Conservation (phyloP, 2,329 filamentous ascomycete genomes). For the Colletotrichum cordylinicola region DNA sequence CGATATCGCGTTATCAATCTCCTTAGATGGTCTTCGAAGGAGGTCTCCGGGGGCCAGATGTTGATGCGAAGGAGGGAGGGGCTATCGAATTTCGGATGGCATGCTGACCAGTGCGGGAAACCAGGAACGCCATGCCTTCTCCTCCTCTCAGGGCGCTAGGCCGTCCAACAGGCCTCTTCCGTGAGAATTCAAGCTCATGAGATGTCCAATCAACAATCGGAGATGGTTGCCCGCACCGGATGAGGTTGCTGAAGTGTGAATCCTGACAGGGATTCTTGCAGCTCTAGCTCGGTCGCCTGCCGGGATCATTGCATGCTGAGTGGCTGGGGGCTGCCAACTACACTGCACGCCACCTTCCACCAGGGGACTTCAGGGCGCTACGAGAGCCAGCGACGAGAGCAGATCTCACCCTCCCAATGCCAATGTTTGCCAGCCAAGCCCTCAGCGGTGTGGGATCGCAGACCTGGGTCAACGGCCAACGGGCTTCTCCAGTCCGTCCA, state of each 20-base stretch:
- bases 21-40: not conserved
- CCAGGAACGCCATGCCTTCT: not conserved
- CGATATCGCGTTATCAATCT: not conserved
- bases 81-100: not conserved
- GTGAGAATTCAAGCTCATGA: not conserved
- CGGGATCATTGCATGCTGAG: not conserved
- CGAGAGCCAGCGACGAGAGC: not conserved
- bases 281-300: constrained; percentile 7
- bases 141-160: constrained; percentile 13
- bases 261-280: constrained; percentile 26
- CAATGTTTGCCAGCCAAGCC: not conserved
- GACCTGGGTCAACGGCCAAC: not conserved
- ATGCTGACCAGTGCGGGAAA: not conserved
- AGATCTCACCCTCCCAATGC: not conserved
- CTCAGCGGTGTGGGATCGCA: not conserved
- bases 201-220: not conserved
- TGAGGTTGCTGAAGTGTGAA: constrained; percentile 22
- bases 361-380: constrained; percentile 7
- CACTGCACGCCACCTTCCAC: constrained; percentile 7
- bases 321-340: constrained; percentile 16
- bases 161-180: constrained; percentile 1
- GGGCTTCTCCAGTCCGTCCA: not conserved
- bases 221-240: not conserved
- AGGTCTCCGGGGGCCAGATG: not conserved
- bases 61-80: not conserved